A percentile compares a stretch with the other conserved stretches of the same genome.
These are phyloP conservation scores for Volvox reticuliferus DNA, from an alignment of 139 green algal species.

Conservation along the genomic window DNA sequence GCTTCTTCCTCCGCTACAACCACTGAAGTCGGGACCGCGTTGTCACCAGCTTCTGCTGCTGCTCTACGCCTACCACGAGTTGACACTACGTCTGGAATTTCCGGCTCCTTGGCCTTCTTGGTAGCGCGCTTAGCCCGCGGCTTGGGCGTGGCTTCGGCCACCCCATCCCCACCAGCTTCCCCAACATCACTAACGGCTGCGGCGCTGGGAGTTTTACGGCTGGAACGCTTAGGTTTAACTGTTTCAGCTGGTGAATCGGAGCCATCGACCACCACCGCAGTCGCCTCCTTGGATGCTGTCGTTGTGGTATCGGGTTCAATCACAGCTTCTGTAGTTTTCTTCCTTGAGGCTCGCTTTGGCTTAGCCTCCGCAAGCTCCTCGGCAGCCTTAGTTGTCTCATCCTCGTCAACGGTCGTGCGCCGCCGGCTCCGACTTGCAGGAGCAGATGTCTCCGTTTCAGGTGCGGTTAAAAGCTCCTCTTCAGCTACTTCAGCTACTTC, in stretches of 20 bases:
- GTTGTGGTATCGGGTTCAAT: neutral
- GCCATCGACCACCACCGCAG: neutral
- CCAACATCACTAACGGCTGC: neutral
- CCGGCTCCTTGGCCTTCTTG: neutral
- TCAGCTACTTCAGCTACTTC: neutral
- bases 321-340: neutral
- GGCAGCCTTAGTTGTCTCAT: neutral
- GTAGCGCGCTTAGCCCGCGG: conserved; percentile 7
- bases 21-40: neutral
- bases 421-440: neutral
- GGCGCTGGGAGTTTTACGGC: neutral
- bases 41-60: too few species aligned
- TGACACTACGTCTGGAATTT: neutral
- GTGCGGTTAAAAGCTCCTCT: neutral
- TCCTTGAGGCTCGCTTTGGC: neutral
- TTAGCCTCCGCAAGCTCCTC: neutral
- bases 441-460: neutral
- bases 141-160: neutral
- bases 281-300: neutral
- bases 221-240: conserved; percentile 21
- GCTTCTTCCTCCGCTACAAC: neutral
- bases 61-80: neutral
- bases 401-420: neutral
- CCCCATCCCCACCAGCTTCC: neutral
- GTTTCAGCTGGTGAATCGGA: neutral